phyloP scores from a whole-genome alignment of 306 rosid genomes.

The Mucuna pruriens region DNA sequence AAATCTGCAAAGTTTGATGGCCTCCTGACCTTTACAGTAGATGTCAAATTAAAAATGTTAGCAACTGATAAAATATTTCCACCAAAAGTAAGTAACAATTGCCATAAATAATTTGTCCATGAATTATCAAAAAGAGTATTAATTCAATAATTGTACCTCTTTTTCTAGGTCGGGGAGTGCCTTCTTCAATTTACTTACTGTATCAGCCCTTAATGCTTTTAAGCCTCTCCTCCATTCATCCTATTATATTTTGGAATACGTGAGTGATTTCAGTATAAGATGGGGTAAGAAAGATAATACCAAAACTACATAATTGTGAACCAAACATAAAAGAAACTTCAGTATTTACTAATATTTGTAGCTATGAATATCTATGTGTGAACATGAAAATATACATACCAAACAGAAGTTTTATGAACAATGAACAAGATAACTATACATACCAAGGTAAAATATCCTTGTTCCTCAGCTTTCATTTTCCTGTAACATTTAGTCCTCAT shows the following conservation, averaged over 20 bases:
- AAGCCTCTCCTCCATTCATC: slow-evolving; percentile 98
- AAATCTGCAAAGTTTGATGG: slow-evolving; percentile 85
- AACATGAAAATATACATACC: no score
- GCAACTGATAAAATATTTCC: slow-evolving; percentile 21
- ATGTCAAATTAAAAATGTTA: slow-evolving; percentile 44
- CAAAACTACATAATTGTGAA: slow-evolving; percentile 19
- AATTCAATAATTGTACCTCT: slow-evolving; percentile 64
- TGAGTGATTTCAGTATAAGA: slow-evolving; percentile 33
- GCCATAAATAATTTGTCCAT: neutral
- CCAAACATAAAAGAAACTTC: neutral
- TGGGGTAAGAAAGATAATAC: slow-evolving; percentile 1
- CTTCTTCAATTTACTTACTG: slow-evolving; percentile 84
- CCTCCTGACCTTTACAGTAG: slow-evolving; percentile 73
- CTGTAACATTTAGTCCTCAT: slow-evolving; percentile 59
- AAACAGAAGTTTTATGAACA: slow-evolving; percentile 21
- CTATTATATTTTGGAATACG: slow-evolving; percentile 49
- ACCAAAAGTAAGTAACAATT: slow-evolving; percentile 10
- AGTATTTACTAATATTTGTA: neutral
- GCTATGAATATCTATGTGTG: neutral
- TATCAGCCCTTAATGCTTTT: slow-evolving; percentile 85
- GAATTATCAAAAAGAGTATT: slow-evolving; percentile 11
- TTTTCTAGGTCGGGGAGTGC: slow-evolving; percentile 92
- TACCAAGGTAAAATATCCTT: slow-evolving; percentile 94
- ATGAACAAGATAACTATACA: slow-evolving; percentile 28
- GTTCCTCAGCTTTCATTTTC: slow-evolving; percentile 97